phyloP scores from a whole-genome alignment of 805 yeast genomes.

The Metschnikowia shivogae region DNA sequence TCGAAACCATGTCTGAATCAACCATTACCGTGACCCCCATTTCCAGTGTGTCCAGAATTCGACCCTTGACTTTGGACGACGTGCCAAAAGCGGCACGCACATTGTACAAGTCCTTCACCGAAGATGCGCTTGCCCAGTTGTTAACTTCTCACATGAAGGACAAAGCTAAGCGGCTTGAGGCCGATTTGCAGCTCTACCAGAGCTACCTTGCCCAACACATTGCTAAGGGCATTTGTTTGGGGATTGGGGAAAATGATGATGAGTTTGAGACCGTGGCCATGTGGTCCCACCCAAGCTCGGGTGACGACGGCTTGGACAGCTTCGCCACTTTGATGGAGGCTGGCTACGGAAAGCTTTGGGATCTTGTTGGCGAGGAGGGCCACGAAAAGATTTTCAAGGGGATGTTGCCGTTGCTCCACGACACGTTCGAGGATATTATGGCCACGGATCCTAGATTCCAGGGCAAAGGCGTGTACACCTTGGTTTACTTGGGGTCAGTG shows the following conservation, averaged over 20 bases:
- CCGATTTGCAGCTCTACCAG: conserved; percentile 36
- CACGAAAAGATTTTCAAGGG: conserved; percentile 47
- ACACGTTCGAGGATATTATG: conserved; percentile 42
- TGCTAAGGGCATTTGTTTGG: conserved; percentile 46
- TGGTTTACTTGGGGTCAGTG: conserved; percentile 45
- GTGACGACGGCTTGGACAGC: conserved; percentile 39
- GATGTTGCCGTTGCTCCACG: conserved; percentile 49
- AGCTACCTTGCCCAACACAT: conserved; percentile 50
- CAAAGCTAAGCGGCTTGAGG: conserved; percentile 4
- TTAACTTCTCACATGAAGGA: conserved; percentile 15
- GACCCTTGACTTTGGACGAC: conserved; percentile 14
- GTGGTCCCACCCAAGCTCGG: conserved; percentile 48
- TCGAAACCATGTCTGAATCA: not conserved
- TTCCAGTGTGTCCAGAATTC: conserved; percentile 5
- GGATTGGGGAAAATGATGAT: conserved; percentile 41
- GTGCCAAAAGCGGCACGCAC: conserved; percentile 36
- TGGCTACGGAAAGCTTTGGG: conserved; percentile 50
- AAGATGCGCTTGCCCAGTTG: conserved; percentile 32
- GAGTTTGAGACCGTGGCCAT: conserved; percentile 52
- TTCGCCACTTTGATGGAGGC: conserved; percentile 47
- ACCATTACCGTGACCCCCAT: not conserved
- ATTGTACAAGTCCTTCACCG: conserved; percentile 31
- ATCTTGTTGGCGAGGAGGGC: conserved; percentile 45
- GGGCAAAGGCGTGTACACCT: conserved; percentile 36
- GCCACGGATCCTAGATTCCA: conserved; percentile 36